Conservation (phyloP, 768 basidiomycete genomes). For the Tulasnella sp. region DNA sequence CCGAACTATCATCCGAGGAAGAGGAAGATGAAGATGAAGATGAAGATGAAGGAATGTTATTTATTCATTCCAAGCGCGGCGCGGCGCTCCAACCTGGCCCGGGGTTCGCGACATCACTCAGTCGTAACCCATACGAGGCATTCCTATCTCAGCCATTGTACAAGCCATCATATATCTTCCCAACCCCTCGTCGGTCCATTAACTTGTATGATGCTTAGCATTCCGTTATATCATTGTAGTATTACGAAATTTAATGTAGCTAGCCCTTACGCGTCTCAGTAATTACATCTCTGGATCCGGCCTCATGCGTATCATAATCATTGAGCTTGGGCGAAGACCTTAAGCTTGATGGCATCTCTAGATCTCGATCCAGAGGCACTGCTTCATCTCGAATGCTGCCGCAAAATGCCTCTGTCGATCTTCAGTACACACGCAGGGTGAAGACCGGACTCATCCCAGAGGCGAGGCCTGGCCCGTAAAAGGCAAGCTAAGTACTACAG, state of each 20-base stretch:
- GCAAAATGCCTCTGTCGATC: no score
- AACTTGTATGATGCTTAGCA: not conserved
- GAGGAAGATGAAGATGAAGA: no score
- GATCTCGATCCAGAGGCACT: no score
- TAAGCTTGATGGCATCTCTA: no score
- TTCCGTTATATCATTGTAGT: no score
- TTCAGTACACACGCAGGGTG: no score
- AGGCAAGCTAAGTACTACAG: not conserved
- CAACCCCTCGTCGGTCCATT: not conserved
- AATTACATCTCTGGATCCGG: no score
- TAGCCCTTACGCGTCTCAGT: no score
- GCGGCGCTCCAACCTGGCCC: not conserved
- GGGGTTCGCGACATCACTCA: not conserved
- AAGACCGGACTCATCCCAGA: not conserved
- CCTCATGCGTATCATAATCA: no score
- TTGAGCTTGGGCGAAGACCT: no score
- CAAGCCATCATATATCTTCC: not conserved
- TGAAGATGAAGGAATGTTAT: not conserved
- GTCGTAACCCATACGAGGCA: not conserved
- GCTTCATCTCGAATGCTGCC: no score
- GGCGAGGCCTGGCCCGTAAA: not conserved
- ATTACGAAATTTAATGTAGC: no score
- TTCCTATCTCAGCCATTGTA: not conserved
- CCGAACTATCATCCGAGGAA: not conserved
- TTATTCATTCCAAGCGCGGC: not conserved